These are phyloP conservation scores for Gynostemma pentaphyllum DNA, from an alignment of 306 rosid genomes.

Conservation along the genomic window DNA sequence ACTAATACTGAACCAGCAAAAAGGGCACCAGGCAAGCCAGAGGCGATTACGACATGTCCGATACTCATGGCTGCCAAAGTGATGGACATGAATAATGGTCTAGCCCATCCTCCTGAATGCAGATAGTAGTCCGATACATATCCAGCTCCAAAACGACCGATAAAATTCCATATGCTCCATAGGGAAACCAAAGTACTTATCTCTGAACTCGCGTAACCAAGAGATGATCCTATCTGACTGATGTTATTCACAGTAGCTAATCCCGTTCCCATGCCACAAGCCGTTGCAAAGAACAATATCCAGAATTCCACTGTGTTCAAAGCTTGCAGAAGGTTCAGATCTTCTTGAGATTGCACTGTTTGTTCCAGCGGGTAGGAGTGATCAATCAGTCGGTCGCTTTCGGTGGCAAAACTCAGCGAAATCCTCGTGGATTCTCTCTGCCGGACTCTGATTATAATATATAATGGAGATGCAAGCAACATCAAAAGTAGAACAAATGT, in stretches of 20 bases:
- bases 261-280: constrained; percentile 84
- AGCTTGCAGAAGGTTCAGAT: constrained; percentile 42
- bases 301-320: constrained; percentile 56
- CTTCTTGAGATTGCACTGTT: constrained; percentile 14
- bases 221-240: constrained; percentile 76
- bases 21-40: constrained; percentile 58
- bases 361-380: background rate
- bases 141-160: constrained; percentile 87
- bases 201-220: constrained; percentile 50
- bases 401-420: constrained; percentile 5
- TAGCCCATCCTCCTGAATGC: constrained; percentile 55
- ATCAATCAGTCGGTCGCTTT: constrained; percentile 8
- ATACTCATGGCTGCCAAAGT: constrained; percentile 43
- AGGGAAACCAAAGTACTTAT: constrained; percentile 54
- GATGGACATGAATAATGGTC: constrained; percentile 50
- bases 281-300: constrained; percentile 62
- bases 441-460: constrained; percentile 46
- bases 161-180: constrained; percentile 93
- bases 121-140: constrained; percentile 61
- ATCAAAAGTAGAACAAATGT: constrained; percentile 36
- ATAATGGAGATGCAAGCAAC: constrained; percentile 49
- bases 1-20: constrained; percentile 64
- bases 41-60: constrained; percentile 60
- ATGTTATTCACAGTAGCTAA: constrained; percentile 70
- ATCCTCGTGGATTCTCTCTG: constrained; percentile 19